These are phyloP conservation scores for Boletus sp. DNA, from an alignment of 1,284 basidiomycete genomes.

Conservation along the genomic window DNA sequence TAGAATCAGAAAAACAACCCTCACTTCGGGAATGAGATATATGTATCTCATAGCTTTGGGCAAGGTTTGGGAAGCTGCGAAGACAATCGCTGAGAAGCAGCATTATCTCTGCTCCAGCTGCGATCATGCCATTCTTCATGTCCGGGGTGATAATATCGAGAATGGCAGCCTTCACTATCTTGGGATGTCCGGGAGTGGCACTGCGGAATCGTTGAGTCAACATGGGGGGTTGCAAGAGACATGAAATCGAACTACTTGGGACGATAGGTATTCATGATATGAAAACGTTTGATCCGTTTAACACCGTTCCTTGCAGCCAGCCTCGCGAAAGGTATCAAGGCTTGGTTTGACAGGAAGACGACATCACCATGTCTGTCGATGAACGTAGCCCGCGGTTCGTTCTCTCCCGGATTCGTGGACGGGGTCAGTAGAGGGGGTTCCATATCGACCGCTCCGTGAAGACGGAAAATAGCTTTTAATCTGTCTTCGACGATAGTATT, in stretches of 20 bases:
- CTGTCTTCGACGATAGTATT: constrained; percentile 78
- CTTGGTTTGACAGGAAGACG: constrained; percentile 75
- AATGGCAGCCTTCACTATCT: constrained; percentile 64
- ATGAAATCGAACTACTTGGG: constrained; percentile 47
- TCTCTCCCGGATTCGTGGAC: constrained; percentile 27
- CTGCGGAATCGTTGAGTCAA: constrained; percentile 34
- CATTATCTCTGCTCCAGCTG: constrained; percentile 67
- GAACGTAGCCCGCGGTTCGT: constrained; percentile 58
- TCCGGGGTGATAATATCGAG: constrained; percentile 80
- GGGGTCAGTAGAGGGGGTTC: constrained; percentile 84
- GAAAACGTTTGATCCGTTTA: constrained; percentile 86
- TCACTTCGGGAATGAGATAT: constrained; percentile 71
- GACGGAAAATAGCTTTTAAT: constrained; percentile 72
- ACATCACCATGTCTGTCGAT: constrained; percentile 83
- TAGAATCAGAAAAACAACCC: constrained; percentile 22
- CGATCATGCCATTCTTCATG: constrained; percentile 52
- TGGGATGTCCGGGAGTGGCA: constrained; percentile 65
- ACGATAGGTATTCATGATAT: constrained; percentile 71
- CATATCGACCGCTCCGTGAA: constrained; percentile 88
- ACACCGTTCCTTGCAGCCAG: constrained; percentile 72
- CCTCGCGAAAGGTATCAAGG: constrained; percentile 80
- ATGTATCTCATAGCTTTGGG: constrained; percentile 63
- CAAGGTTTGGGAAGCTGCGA: constrained; percentile 65
- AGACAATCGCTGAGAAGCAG: constrained; percentile 62
- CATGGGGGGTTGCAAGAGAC: not conserved